Percentiles rank a stretch among this genome's conserved stretches.
phyloP scores from a whole-genome alignment of 768 basidiomycete genomes.

The Calvatia gigantea region DNA sequence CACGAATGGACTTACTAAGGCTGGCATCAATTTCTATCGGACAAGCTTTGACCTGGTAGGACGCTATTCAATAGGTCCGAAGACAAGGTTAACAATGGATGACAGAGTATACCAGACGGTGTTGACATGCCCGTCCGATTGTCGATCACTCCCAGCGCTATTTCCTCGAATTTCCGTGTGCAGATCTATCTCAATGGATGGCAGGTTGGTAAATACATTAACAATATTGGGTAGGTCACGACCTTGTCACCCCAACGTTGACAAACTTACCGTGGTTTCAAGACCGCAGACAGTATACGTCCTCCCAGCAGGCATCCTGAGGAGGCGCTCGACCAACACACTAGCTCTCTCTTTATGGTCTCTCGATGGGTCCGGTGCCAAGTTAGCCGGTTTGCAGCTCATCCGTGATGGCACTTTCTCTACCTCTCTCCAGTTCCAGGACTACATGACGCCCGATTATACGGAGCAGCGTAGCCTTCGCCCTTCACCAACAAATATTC shows the following conservation, averaged over 20 bases:
- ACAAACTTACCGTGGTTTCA: too few relatives aligned
- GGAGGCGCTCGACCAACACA: conserved; percentile 39
- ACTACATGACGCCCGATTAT: conserved; percentile 42
- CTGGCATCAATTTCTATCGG: conserved; percentile 71
- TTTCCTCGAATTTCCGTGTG: conserved; percentile 43
- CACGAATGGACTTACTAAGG: conserved; percentile 53
- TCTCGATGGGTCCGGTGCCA: conserved; percentile 38
- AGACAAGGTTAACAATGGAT: not conserved
- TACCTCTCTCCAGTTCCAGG: conserved; percentile 34
- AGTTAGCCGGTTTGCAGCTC: conserved; percentile 36
- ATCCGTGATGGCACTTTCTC: conserved; percentile 43
- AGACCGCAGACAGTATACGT: conserved; percentile 48
- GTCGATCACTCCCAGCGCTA: conserved; percentile 38
- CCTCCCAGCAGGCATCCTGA: conserved; percentile 45
- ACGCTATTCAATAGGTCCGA: not conserved
- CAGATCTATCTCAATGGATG: conserved; percentile 52
- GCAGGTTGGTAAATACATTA: conserved; percentile 52
- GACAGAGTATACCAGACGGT: conserved; percentile 33
- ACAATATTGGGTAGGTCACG: conserved; percentile 46
- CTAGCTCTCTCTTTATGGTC: conserved; percentile 49
- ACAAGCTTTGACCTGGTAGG: conserved; percentile 54
- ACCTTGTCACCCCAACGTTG: too few relatives aligned
- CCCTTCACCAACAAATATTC: conserved; percentile 21
- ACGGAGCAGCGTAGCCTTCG: conserved; percentile 29
- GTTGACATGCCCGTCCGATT: conserved; percentile 44